phyloP scores from a whole-genome alignment of 345 rosid species.

The Excoecaria cochinchinensis region DNA sequence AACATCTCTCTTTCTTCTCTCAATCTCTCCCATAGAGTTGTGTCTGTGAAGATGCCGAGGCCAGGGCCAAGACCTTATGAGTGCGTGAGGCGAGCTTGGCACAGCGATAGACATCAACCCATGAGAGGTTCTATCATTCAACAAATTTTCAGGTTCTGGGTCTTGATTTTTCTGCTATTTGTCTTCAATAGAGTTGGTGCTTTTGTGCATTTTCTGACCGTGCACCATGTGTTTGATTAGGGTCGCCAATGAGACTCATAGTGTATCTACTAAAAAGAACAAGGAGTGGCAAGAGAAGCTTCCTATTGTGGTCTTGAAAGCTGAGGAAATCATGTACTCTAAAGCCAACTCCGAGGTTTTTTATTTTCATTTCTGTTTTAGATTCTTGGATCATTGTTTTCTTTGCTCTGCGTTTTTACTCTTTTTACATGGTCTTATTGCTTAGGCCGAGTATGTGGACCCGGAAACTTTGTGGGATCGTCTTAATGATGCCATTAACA shows the following conservation, averaged over 20 bases:
- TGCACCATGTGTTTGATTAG: constrained; percentile 46
- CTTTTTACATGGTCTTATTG: constrained; percentile 11
- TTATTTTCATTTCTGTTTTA: constrained; percentile 8
- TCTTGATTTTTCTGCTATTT: constrained; percentile 15
- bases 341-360: constrained; percentile 96
- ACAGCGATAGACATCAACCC: constrained; percentile 91
- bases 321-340: constrained; percentile 97
- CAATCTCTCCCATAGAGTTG: neutral
- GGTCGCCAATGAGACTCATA: constrained; percentile 63
- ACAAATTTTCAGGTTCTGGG: constrained; percentile 86
- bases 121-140: constrained; percentile 82
- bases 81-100: constrained; percentile 96
- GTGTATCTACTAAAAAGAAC: constrained; percentile 66
- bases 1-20: neutral
- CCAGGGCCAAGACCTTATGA: constrained; percentile 96
- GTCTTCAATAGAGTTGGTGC: neutral
- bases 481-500: constrained; percentile 85
- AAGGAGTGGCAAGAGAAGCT: constrained; percentile 93
- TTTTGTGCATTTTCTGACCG: constrained; percentile 25
- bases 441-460: constrained; percentile 75
- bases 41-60: constrained; percentile 64
- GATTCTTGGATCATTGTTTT: constrained; percentile 22
- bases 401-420: neutral
- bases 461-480: constrained; percentile 84
- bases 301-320: constrained; percentile 71